A percentile compares a stretch with the other conserved stretches of the same genome.
phyloP scores from a whole-genome alignment of 2,329 filamentous ascomycete species.

The Scedosporium boydii region DNA sequence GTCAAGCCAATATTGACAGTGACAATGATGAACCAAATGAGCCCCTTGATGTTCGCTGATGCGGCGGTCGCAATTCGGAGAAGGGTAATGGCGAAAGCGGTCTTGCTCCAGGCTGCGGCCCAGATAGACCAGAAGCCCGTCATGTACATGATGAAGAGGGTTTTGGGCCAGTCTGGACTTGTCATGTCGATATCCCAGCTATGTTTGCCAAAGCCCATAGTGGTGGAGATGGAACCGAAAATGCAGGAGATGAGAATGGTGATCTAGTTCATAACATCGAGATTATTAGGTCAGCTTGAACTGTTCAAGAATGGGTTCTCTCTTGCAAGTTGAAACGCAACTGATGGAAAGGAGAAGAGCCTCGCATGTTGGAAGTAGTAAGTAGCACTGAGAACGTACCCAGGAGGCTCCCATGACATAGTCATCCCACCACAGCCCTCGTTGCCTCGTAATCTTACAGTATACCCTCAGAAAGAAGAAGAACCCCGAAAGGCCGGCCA shows the following conservation, averaged over 20 bases:
- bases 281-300: too few relatives aligned
- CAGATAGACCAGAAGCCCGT: constrained; percentile 21
- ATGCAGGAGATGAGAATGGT: constrained; percentile 5
- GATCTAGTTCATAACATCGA: neutral
- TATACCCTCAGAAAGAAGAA: constrained; percentile 15
- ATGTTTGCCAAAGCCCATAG: constrained; percentile 11
- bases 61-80: constrained; percentile 17
- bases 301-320: too few relatives aligned
- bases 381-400: constrained; percentile 13
- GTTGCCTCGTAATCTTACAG: constrained; percentile 15
- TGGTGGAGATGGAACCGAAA: constrained; percentile 8
- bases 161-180: constrained; percentile 6
- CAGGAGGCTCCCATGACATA: constrained; percentile 15
- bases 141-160: constrained; percentile 18
- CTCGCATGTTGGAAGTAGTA: neutral
- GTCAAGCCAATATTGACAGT: constrained; percentile 17
- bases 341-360: neutral
- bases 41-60: constrained; percentile 15
- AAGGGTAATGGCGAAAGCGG: constrained; percentile 26
- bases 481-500: constrained; percentile 10
- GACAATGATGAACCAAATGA: constrained; percentile 23
- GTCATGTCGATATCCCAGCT: constrained; percentile 8
- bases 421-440: constrained; percentile 20
- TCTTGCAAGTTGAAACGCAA: neutral
- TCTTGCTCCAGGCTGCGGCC: constrained; percentile 25